Percentiles rank a stretch among this genome's conserved stretches.
These are phyloP conservation scores for Taphrina wiesneri DNA, from an alignment of 1,139 yeast genomes.

Conservation along the genomic window DNA sequence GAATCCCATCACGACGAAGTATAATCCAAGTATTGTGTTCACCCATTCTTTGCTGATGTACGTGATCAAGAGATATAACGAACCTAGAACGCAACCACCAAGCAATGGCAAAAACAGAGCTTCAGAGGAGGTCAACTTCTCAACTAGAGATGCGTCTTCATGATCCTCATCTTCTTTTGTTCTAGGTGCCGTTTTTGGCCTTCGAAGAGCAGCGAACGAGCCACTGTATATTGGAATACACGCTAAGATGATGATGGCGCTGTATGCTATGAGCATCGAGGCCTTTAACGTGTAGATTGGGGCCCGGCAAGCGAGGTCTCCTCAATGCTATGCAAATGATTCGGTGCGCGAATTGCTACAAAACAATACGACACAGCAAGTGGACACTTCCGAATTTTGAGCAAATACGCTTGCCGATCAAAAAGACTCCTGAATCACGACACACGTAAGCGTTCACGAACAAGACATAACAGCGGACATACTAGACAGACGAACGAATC, in stretches of 20 bases:
- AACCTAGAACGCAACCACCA: background rate
- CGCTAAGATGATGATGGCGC: constrained; percentile 43
- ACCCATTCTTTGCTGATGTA: constrained; percentile 14
- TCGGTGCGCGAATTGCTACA: too few relatives aligned
- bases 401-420: too few relatives aligned
- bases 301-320: too few relatives aligned
- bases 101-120: constrained; percentile 33
- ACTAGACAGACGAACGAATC: too few relatives aligned
- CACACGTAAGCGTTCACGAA: too few relatives aligned
- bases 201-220: constrained; percentile 50
- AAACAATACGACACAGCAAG: too few relatives aligned
- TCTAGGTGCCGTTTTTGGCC: constrained; percentile 52
- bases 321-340: too few relatives aligned
- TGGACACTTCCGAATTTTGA: too few relatives aligned
- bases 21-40: background rate
- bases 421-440: too few relatives aligned
- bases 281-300: too few relatives aligned
- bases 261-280: constrained; percentile 39
- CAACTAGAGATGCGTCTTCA: constrained; percentile 44
- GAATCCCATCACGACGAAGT: constrained; percentile 6
- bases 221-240: constrained; percentile 48
- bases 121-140: constrained; percentile 51
- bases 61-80: background rate
- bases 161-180: constrained; percentile 51
- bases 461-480: too few relatives aligned